phyloP scores from a whole-genome alignment of 2,329 filamentous ascomycete genomes.

The Diplodia corticola region DNA sequence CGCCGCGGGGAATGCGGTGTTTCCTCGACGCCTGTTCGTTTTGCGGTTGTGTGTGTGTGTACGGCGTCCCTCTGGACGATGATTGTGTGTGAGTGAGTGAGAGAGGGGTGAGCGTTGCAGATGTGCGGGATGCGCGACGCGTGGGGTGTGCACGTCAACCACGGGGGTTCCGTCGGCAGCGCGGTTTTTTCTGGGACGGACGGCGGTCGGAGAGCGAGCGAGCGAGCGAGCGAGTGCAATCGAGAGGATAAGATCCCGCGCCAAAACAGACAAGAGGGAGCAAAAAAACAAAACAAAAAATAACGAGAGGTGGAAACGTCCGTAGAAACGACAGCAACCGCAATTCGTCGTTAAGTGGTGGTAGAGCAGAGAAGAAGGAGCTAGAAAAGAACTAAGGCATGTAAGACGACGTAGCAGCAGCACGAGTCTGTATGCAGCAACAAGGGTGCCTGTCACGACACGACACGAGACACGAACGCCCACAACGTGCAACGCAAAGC shows the following conservation, averaged over 20 bases:
- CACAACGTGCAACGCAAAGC: not conserved
- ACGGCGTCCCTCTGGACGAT: too few relatives aligned
- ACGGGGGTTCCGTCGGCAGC: not conserved
- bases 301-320: not conserved
- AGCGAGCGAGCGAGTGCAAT: not conserved
- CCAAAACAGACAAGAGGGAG: not conserved
- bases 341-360: not conserved
- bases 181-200: not conserved
- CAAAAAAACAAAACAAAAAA: not conserved
- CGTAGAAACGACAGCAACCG: too few relatives aligned
- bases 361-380: not conserved
- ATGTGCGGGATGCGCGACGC: too few relatives aligned
- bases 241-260: not conserved
- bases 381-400: too few relatives aligned
- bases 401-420: not conserved
- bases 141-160: not conserved
- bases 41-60: too few relatives aligned
- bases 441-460: not conserved
- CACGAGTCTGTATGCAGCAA: not conserved
- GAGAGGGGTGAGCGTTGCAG: too few relatives aligned
- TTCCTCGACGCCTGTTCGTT: too few relatives aligned
- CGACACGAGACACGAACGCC: not conserved
- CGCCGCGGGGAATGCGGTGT: too few relatives aligned
- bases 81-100: too few relatives aligned
- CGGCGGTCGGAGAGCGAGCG: too few relatives aligned